Conservation (phyloP, 2,329 filamentous ascomycete species). For the Trichoderma atrobrunneum region DNA sequence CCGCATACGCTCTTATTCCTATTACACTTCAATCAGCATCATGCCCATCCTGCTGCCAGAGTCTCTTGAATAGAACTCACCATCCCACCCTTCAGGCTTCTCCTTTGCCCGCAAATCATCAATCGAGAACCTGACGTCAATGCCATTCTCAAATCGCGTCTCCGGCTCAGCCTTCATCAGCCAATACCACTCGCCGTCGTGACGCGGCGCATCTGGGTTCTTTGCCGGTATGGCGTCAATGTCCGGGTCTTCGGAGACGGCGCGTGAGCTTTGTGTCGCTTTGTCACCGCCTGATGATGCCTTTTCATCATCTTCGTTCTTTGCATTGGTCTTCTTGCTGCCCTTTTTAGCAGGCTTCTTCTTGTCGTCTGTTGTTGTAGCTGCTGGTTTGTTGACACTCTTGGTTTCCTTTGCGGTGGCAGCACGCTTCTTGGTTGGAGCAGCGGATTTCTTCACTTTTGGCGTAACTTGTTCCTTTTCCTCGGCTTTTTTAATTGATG, state of each 20-base stretch:
- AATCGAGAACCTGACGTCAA: constrained; percentile 91
- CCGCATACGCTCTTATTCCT: constrained; percentile 55
- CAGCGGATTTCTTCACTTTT: not conserved
- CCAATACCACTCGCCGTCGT: constrained; percentile 60
- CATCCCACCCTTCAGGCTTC: constrained; percentile 87
- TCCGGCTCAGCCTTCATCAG: constrained; percentile 88
- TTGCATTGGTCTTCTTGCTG: not conserved
- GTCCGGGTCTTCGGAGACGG: constrained; percentile 31
- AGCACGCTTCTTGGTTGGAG: not conserved
- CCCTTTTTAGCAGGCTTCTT: not conserved
- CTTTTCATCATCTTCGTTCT: not conserved
- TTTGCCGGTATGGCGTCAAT: constrained; percentile 35
- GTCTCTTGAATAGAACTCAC: constrained; percentile 45
- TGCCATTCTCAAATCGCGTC: constrained; percentile 77
- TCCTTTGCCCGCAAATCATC: constrained; percentile 75
- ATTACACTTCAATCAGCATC: not conserved
- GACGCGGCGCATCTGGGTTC: constrained; percentile 39
- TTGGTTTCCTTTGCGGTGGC: not conserved
- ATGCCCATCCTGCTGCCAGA: not conserved
- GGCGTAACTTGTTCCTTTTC: not conserved
- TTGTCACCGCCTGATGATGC: not conserved
- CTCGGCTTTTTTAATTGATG: not conserved
- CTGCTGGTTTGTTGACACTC: not conserved
- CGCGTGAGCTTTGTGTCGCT: constrained; percentile 15
- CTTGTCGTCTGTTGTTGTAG: not conserved